Conservation (phyloP, 2,329 filamentous ascomycete species). For the Claviceps cyperi region DNA sequence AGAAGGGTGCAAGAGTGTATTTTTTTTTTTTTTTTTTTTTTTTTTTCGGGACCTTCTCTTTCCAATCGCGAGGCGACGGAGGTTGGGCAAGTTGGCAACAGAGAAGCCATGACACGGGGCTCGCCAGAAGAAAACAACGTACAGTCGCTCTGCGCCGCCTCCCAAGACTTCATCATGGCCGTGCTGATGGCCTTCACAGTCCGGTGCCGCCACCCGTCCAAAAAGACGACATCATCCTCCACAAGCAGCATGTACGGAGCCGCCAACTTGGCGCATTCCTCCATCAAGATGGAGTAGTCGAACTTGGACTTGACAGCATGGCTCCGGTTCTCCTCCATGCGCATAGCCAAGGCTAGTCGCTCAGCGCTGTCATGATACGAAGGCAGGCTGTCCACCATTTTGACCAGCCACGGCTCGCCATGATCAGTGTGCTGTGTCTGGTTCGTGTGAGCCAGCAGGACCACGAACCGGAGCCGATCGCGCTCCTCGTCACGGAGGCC, state of each 20-base stretch:
- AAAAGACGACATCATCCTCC: slow-evolving; percentile 7
- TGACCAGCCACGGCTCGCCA: slow-evolving; percentile 2
- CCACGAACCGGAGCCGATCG: slow-evolving; percentile 1
- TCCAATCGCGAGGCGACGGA: neutral
- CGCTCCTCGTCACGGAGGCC: slow-evolving; percentile 3
- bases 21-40: too few relatives aligned
- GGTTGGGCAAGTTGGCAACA: too few relatives aligned
- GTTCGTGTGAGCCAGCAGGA: slow-evolving; percentile 5
- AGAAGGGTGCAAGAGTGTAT: too few relatives aligned
- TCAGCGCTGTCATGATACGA: slow-evolving; percentile 4
- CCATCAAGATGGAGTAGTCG: slow-evolving; percentile 7
- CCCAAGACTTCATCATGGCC: neutral
- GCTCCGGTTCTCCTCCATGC: slow-evolving; percentile 1
- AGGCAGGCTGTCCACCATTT: slow-evolving; percentile 4
- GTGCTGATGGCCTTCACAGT: slow-evolving; percentile 1
- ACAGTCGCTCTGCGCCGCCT: slow-evolving; percentile 1
- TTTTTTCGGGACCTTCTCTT: neutral
- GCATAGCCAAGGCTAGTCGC: slow-evolving; percentile 1
- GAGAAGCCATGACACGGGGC: too few relatives aligned
- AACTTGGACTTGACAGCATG: slow-evolving; percentile 6
- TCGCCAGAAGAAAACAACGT: neutral
- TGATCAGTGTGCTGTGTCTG: slow-evolving; percentile 4
- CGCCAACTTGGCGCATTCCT: slow-evolving; percentile 2
- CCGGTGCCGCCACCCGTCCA: slow-evolving; percentile 4
- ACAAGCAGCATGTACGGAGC: slow-evolving; percentile 5